A percentile compares a stretch with the other conserved stretches of the same genome.
Conservation (phyloP, 1,284 basidiomycete genomes). For the Sparassis latifolia region DNA sequence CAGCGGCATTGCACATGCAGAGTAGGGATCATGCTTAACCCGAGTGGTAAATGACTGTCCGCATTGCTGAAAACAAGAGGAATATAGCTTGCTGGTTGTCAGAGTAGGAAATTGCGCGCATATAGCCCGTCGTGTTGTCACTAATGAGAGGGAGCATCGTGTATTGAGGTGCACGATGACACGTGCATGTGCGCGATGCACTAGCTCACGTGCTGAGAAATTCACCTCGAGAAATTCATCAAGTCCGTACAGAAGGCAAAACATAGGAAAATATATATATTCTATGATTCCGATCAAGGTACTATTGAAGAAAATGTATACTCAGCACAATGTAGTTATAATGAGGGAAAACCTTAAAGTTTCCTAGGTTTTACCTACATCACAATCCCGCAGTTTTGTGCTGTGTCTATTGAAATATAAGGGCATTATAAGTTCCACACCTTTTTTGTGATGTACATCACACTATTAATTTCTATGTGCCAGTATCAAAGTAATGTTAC, state of each 20-base stretch:
- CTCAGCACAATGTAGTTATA: not conserved
- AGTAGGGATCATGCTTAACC: not conserved
- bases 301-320: not conserved
- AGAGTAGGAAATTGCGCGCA: not conserved
- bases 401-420: too few relatives aligned
- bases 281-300: not conserved
- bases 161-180: not conserved
- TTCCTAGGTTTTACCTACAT: too few relatives aligned
- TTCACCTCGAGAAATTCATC: not conserved
- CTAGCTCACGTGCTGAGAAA: not conserved
- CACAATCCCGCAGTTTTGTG: too few relatives aligned
- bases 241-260: not conserved
- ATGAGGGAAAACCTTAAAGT: not conserved
- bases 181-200: not conserved
- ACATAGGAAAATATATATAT: not conserved
- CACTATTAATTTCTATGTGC: too few relatives aligned
- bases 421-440: too few relatives aligned
- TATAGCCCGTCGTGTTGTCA: not conserved
- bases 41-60: not conserved
- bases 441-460: too few relatives aligned
- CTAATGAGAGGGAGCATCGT: not conserved
- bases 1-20: not conserved
- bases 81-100: not conserved
- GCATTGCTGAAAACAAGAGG: not conserved
- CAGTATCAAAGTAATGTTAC: too few relatives aligned